Evolutionary conservation across 768 basidiomycete species (phyloP), one percentile per base, ranked within the genome.

Genomic region (Trametes villosa): DNA sequence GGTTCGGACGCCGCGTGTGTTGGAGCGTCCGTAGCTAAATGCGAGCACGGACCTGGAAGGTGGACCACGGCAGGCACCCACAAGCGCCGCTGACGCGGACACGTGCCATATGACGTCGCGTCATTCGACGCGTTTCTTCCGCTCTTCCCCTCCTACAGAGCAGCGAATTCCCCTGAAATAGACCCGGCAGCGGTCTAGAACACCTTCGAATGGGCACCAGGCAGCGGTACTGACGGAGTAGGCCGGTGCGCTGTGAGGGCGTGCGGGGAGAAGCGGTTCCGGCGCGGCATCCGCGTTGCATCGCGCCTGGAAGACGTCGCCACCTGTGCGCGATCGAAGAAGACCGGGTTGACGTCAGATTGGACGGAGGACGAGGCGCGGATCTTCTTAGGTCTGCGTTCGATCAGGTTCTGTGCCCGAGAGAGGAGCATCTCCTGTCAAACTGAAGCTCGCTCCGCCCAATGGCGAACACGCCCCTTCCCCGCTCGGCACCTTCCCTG

Each of bases 21-120:
- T 33, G 53, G 29, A 53, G 26, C 44, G 36, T 42, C 42, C 44
- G 36, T 29, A n/a, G n/a, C n/a, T n/a, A n/a, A n/a, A n/a, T n/a
- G n/a, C n/a, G n/a, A n/a, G n/a, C n/a, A n/a, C n/a, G n/a, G n/a
- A n/a, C n/a, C n/a, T n/a, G n/a, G n/a, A n/a, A n/a, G n/a, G n/a
- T n/a, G n/a, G n/a, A n/a, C n/a, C n/a, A n/a, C n/a, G 27, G 33
- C 53, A 34, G 45, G 45, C 13, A 27, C 45, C 27, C 12, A 49
- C 24, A 34, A 47, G 46, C 36, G 55, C 46, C 47, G 42, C 2
- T 40, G 55, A 49, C 55, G 47, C 24, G 29, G 8, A 44, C 55
- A 57, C 55, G 55, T 57, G 55, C 47, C n/a, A 20, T 8, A 57
- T 57, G 55, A 57, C 55, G 55, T 56, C 46, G 36, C 33, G 31